phyloP scores from a whole-genome alignment of 345 rosid genomes.

The Lepidium sativum region DNA sequence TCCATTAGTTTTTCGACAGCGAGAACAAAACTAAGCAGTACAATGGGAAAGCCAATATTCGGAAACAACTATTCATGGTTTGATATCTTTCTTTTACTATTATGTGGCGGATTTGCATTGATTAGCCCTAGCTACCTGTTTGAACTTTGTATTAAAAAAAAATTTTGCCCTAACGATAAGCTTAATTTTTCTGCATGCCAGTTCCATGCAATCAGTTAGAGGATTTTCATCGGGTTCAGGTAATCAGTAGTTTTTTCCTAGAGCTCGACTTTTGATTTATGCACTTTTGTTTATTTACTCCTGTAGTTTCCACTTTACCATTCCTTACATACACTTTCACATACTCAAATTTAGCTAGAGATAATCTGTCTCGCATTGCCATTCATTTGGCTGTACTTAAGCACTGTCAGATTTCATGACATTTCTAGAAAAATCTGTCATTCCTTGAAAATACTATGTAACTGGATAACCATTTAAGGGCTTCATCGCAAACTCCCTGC shows the following conservation, averaged over 20 bases:
- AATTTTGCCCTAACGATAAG: not conserved
- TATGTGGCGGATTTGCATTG: not conserved
- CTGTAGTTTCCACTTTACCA: not conserved
- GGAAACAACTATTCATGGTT: constrained; percentile 34
- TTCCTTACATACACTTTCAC: not conserved
- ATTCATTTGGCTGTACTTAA: not conserved
- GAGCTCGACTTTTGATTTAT: not conserved
- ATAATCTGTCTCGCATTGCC: not conserved
- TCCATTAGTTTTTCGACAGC: constrained; percentile 26
- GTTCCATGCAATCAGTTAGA: constrained; percentile 48
- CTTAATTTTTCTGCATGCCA: constrained; percentile 18
- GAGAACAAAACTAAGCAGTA: constrained; percentile 28
- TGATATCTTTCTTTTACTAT: not conserved
- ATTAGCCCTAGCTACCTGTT: not conserved
- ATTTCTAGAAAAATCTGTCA: not conserved
- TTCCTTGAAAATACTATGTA: not conserved
- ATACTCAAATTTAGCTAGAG: not conserved
- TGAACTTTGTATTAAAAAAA: too few relatives aligned
- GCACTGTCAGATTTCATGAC: not conserved
- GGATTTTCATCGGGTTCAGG: constrained; percentile 82
- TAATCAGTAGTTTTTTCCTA: constrained; percentile 9
- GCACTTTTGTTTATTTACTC: not conserved
- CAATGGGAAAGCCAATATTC: constrained; percentile 25
- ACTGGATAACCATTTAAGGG: not conserved
- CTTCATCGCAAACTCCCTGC: not conserved